phyloP scores from a whole-genome alignment of 2,329 filamentous ascomycete genomes.

The Onygena corvina region DNA sequence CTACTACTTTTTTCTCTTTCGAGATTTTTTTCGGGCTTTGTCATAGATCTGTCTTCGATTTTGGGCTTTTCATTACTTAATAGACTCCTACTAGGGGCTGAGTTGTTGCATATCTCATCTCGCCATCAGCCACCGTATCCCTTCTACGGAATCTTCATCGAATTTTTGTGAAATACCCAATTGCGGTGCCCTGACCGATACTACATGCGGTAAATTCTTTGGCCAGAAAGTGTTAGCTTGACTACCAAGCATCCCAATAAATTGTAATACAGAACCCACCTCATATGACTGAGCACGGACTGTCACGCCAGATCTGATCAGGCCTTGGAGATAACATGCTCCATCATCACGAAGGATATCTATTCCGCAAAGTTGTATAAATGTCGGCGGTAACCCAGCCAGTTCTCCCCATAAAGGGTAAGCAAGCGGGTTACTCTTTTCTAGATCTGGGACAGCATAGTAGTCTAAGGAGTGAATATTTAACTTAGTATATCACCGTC shows the following conservation, averaged over 20 bases:
- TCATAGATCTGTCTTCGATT: background rate
- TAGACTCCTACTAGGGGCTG: no score
- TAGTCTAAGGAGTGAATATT: background rate
- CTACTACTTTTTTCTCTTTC: no score
- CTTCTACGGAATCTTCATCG: slow-evolving; percentile 6
- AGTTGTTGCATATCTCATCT: no score
- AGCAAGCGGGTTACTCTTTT: slow-evolving; percentile 4
- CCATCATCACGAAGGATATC: slow-evolving; percentile 9
- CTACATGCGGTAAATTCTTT: slow-evolving; percentile 8
- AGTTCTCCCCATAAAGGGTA: slow-evolving; percentile 10
- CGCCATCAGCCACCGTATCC: slow-evolving; percentile 6
- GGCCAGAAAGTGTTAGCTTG: background rate
- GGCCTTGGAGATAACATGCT: slow-evolving; percentile 4
- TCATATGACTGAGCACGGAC: slow-evolving; percentile 3
- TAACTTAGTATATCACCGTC: background rate
- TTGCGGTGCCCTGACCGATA: slow-evolving; percentile 4
- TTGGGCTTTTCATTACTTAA: no score
- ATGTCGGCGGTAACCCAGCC: background rate
- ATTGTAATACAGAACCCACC: background rate
- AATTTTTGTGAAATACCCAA: background rate
- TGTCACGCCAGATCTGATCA: slow-evolving; percentile 7
- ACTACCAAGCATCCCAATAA: background rate
- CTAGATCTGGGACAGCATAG: background rate
- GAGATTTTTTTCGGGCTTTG: background rate
- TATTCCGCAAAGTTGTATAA: slow-evolving; percentile 5